These are phyloP conservation scores for Trichoderma gamsii DNA, from an alignment of 495 filamentous ascomycete genomes.

Conservation along the genomic window DNA sequence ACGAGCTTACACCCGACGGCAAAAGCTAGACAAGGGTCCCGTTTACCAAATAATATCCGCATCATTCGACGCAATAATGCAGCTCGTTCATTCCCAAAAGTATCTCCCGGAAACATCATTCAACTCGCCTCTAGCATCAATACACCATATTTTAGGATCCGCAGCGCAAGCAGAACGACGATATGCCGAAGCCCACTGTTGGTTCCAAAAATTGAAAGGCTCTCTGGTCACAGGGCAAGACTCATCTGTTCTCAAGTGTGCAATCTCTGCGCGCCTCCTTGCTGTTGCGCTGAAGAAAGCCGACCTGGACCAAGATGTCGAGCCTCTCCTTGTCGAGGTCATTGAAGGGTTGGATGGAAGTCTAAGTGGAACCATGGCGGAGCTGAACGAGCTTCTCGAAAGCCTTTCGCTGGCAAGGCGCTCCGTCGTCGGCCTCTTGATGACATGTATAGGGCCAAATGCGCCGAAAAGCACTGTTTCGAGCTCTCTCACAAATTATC, in stretches of 20 bases:
- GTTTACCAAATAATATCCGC: conserved; percentile 33
- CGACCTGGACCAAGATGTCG: conserved; percentile 28
- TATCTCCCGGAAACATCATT: conserved; percentile 24
- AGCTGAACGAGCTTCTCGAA: conserved; percentile 64
- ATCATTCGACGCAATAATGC: conserved; percentile 23
- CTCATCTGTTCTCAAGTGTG: conserved; percentile 39
- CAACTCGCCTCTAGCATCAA: conserved; percentile 29
- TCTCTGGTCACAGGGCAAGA: conserved; percentile 30
- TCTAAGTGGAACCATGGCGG: conserved; percentile 54
- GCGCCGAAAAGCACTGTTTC: conserved; percentile 13
- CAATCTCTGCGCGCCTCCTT: conserved; percentile 38
- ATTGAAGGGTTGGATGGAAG: conserved; percentile 50
- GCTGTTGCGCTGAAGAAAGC: conserved; percentile 35
- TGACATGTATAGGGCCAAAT: conserved; percentile 15
- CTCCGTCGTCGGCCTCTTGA: conserved; percentile 49
- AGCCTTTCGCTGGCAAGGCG: conserved; percentile 60
- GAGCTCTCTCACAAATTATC: conserved; percentile 23
- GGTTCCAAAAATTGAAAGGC: conserved; percentile 38
- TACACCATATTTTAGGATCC: conserved; percentile 36
- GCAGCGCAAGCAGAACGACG: conserved; percentile 41
- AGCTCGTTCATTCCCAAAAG: conserved; percentile 25
- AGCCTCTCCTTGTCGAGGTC: conserved; percentile 39
- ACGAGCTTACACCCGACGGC: conserved; percentile 52
- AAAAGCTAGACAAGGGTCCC: conserved; percentile 33
- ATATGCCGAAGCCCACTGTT: conserved; percentile 41